Conservation (phyloP, 2,329 filamentous ascomycete genomes). For the Colletotrichum sp. region DNA sequence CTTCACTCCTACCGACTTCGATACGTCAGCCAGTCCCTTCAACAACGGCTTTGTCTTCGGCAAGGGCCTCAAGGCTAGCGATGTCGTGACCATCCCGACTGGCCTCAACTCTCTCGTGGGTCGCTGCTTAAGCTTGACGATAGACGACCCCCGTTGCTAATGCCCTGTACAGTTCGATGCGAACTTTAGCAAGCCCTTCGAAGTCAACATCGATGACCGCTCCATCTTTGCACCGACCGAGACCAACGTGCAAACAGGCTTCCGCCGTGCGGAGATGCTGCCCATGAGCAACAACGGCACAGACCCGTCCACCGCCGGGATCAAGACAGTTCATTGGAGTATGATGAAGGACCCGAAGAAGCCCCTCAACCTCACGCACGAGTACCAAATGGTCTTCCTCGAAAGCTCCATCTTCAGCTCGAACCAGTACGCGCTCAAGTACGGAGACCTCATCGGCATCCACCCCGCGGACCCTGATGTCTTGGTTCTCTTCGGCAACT, state of each 20-base stretch:
- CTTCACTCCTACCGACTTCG: constrained; percentile 43
- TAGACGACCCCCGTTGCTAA: background rate
- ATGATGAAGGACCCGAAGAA: constrained; percentile 55
- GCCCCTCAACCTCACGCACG: constrained; percentile 63
- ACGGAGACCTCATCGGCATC: constrained; percentile 54
- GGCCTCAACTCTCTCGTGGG: background rate
- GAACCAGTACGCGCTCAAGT: constrained; percentile 60
- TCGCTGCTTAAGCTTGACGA: constrained; percentile 26
- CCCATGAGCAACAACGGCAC: constrained; percentile 53
- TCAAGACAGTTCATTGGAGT: constrained; percentile 68
- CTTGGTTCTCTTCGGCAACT: constrained; percentile 51
- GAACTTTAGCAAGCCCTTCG: constrained; percentile 46
- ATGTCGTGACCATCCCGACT: constrained; percentile 53
- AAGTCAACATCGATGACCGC: constrained; percentile 60
- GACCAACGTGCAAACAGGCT: constrained; percentile 58
- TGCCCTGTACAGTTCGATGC: constrained; percentile 44
- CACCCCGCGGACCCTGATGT: constrained; percentile 39
- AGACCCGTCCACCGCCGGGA: constrained; percentile 55
- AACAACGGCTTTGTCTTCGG: constrained; percentile 59
- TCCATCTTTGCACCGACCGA: constrained; percentile 61
- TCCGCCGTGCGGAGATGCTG: constrained; percentile 64
- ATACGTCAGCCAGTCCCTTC: constrained; percentile 46
- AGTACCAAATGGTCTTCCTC: constrained; percentile 62
- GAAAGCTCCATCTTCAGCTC: constrained; percentile 50
- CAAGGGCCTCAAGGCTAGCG: constrained; percentile 53